Percentiles rank a stretch among this genome's conserved stretches.
Conservation (phyloP, 805 yeast genomes). For the Yarrowia sp. region DNA sequence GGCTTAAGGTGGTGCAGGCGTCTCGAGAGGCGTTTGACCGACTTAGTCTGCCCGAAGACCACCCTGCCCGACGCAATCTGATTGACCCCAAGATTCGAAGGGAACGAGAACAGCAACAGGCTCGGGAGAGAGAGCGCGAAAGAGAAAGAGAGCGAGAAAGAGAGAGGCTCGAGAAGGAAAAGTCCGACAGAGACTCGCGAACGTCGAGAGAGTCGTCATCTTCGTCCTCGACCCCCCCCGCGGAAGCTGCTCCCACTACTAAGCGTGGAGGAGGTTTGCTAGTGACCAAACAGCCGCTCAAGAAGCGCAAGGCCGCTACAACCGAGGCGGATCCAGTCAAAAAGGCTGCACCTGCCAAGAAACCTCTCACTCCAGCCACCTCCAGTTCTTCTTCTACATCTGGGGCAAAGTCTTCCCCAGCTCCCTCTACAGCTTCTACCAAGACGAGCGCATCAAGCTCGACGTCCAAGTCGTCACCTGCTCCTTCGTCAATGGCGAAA, state of each 20-base stretch:
- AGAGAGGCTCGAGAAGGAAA: conserved; percentile 8
- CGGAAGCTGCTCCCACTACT: not conserved
- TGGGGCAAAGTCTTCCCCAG: not conserved
- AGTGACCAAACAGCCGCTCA: conserved; percentile 6
- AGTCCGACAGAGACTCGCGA: not conserved
- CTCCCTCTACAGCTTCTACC: not conserved
- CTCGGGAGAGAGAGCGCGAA: not conserved
- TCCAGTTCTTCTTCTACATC: not conserved
- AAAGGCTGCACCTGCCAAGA: not conserved
- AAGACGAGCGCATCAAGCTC: not conserved
- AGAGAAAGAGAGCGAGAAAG: conserved; percentile 1
- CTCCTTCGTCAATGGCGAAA: not conserved
- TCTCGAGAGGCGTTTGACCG: conserved; percentile 36
- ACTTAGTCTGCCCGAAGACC: conserved; percentile 33
- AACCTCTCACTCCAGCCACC: not conserved
- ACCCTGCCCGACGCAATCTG: conserved; percentile 33
- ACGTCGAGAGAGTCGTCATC: conserved; percentile 15
- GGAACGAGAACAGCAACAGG: conserved; percentile 14
- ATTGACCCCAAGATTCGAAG: conserved; percentile 34
- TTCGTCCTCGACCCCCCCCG: conserved; percentile 1
- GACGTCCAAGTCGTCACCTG: not conserved
- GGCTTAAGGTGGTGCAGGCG: conserved; percentile 35
- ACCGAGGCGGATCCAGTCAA: not conserved
- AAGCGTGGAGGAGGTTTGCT: not conserved
- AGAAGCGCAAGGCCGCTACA: conserved; percentile 10